phyloP scores from a whole-genome alignment of 139 green algal genomes.

The Chlorella sp. region DNA sequence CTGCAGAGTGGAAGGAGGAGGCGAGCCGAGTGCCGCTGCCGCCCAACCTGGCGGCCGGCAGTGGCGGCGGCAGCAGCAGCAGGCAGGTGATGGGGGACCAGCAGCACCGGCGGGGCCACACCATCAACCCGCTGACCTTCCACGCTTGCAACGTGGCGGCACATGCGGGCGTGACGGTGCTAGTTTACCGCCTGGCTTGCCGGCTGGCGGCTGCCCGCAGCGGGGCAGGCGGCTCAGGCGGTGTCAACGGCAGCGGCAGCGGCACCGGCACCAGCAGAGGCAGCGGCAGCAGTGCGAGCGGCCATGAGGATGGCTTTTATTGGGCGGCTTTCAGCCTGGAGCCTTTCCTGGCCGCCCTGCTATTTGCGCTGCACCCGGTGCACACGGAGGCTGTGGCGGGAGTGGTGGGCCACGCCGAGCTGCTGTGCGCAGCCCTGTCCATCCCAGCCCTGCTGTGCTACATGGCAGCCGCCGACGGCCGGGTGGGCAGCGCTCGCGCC shows the following conservation, averaged over 20 bases:
- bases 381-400: slow-evolving; percentile 84
- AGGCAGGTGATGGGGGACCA: background rate
- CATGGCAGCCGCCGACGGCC: slow-evolving; percentile 47
- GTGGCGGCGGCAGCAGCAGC: background rate
- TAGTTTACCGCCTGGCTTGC: slow-evolving; percentile 50
- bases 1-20: no score
- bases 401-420: slow-evolving; percentile 79
- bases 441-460: slow-evolving; percentile 70
- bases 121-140: slow-evolving; percentile 62
- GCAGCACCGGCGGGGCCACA: background rate
- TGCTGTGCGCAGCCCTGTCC: slow-evolving; percentile 58
- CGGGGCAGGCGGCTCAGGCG: no score
- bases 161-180: slow-evolving; percentile 60
- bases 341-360: slow-evolving; percentile 52
- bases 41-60: background rate
- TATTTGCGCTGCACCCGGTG: slow-evolving; percentile 78
- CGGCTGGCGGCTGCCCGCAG: slow-evolving; percentile 5
- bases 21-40: no score
- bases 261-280: background rate
- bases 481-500: background rate
- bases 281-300: background rate
- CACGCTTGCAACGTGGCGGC: slow-evolving; percentile 59
- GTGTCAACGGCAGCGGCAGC: background rate
- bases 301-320: background rate
- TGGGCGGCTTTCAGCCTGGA: slow-evolving; percentile 23